A percentile compares a stretch with the other conserved stretches of the same genome.
Evolutionary conservation across 202 grass and related monocot species (phyloP).

Genomic region (Zoysia matrella): DNA sequence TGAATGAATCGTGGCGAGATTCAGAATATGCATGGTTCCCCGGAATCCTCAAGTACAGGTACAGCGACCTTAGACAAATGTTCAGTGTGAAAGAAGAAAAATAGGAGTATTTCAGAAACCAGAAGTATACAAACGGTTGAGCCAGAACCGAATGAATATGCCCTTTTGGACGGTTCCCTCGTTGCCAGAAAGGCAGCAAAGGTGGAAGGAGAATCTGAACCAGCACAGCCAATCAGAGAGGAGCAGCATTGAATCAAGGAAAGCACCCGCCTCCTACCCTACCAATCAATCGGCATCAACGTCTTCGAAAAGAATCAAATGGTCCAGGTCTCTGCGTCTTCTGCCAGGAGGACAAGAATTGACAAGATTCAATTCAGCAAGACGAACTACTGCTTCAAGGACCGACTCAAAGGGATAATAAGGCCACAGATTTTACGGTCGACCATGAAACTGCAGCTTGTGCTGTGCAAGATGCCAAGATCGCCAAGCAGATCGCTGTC

Average conservation of each 20-base stretch:
- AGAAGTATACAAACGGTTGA: background rate
- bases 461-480: background rate
- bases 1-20: background rate
- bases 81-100: too few relatives aligned
- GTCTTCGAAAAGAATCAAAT: background rate
- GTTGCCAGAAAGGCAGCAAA: conserved; percentile 27
- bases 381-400: background rate
- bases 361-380: background rate
- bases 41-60: too few relatives aligned
- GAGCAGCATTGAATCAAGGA: conserved; percentile 14
- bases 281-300: conserved; percentile 22
- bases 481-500: background rate
- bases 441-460: background rate
- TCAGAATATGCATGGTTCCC: background rate
- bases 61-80: too few relatives aligned
- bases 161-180: conserved; percentile 5
- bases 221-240: conserved; percentile 20
- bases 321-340: background rate
- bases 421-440: background rate
- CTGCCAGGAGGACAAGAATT: background rate
- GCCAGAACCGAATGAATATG: conserved; percentile 23
- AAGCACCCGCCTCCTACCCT: background rate
- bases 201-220: background rate
- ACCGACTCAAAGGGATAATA: background rate
- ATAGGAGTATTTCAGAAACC: too few relatives aligned